Base-by-base conservation (phyloP, 768 basidiomycete species). In the Ramaria rubella region DNA sequence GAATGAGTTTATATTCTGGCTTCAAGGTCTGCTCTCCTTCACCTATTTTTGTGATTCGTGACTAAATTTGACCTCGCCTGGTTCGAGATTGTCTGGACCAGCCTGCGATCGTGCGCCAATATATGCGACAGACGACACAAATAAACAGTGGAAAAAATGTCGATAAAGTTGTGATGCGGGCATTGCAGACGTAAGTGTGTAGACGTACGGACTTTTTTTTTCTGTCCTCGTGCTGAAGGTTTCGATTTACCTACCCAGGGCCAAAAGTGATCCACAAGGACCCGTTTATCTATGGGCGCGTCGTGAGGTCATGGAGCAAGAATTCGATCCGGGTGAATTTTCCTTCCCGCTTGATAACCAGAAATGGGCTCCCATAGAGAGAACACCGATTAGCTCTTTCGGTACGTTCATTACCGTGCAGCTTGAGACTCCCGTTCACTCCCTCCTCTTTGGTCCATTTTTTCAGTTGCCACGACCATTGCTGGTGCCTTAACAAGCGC, bases 1-100 rank as follows among this genome's bases (percentile, higher is more conserved):
- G 61, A 88, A 88, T 60, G 86, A 87, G 62, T 87, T 81, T 77
- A 84, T 85, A 36, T 81, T 85, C 75, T 85, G 84, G 80, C 58
- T 82, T 2, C 85, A 88, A 73, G 85, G 85, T 81, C 60, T 34
- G 21, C 17, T 11, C n/a, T 19, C 29, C 1, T 31, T 6, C 6
- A 23, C 26, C 29, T 46, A 21, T 27, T 7, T 42, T 24, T 27
- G 11, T 12, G 19, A 23, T 23, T 19, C 49, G 31, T 30, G 38
- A 7, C 29, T n/a, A 43, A 59, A 11, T n/a, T 29, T 3, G 49
- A 38, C 31, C 24, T 51, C 15, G 29, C 21, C 49, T 33, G 44
- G 12, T 52, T 54, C 5, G 61, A 87, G 84, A 87, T 66, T 73
- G 82, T 5, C 81, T 81, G n/a, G 87, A 88, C 63, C 87, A 89